Conservation (phyloP, 768 basidiomycete genomes). For the Hygrophorus russula region DNA sequence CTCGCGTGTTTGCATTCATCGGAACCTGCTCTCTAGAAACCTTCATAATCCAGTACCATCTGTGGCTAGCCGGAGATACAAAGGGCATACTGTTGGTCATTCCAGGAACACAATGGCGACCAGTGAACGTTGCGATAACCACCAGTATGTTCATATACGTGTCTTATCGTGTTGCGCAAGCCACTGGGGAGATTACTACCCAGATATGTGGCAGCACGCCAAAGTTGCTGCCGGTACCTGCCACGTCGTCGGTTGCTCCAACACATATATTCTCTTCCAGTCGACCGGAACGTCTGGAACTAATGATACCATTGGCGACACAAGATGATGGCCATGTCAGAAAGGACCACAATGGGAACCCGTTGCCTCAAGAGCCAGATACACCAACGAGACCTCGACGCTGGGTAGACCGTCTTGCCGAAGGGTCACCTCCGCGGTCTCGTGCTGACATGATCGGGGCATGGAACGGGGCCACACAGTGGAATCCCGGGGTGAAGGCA, state of each 20-base stretch:
- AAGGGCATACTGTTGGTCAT: slow-evolving; percentile 73
- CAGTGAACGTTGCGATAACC: slow-evolving; percentile 70
- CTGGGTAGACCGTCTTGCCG: slow-evolving; percentile 42
- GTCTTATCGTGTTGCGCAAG: slow-evolving; percentile 64
- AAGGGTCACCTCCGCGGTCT: slow-evolving; percentile 18
- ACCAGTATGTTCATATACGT: slow-evolving; percentile 73
- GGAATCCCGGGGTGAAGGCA: slow-evolving; percentile 26
- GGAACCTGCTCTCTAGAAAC: slow-evolving; percentile 86
- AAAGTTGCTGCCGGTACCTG: background rate
- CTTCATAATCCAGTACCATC: slow-evolving; percentile 83
- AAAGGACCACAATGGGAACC: slow-evolving; percentile 15
- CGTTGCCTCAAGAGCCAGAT: slow-evolving; percentile 23
- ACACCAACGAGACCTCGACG: slow-evolving; percentile 27
- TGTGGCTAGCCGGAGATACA: slow-evolving; percentile 79
- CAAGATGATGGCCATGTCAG: slow-evolving; percentile 5
- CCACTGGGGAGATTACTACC: slow-evolving; percentile 60
- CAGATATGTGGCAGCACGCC: slow-evolving; percentile 35
- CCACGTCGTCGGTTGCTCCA: background rate
- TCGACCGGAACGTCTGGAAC: slow-evolving; percentile 9
- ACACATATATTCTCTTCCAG: too few relatives aligned
- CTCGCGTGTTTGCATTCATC: slow-evolving; percentile 64
- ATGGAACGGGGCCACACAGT: slow-evolving; percentile 20
- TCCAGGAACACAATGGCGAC: slow-evolving; percentile 62
- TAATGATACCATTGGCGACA: slow-evolving; percentile 13
- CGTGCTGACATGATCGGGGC: slow-evolving; percentile 8